These are phyloP conservation scores for Ophiostoma piceae DNA, from an alignment of 2,329 filamentous ascomycete genomes.

Conservation along the genomic window DNA sequence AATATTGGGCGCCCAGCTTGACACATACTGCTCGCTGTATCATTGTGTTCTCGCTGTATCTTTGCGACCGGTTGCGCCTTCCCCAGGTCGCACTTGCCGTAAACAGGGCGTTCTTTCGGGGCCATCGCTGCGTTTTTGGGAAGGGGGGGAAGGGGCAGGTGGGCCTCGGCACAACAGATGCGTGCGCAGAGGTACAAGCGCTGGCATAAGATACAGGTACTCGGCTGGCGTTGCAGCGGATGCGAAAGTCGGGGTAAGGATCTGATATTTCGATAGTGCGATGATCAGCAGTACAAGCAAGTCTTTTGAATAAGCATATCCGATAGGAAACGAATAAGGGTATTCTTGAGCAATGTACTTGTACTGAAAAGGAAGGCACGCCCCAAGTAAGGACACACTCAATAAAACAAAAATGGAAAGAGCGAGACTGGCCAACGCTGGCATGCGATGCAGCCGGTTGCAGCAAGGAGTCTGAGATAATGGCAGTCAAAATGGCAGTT, in stretches of 20 bases:
- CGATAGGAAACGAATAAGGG: too few species aligned
- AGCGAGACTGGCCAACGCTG: background rate
- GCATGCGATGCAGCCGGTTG: background rate
- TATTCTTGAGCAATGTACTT: too few species aligned
- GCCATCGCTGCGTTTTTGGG: background rate
- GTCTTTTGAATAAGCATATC: too few species aligned
- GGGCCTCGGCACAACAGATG: conserved; percentile 9
- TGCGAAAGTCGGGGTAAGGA: background rate
- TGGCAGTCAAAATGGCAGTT: background rate
- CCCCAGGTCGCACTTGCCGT: background rate
- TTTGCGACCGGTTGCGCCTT: background rate
- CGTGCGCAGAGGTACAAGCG: background rate
- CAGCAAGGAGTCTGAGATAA: background rate
- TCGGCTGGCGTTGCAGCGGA: background rate
- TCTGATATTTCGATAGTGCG: background rate
- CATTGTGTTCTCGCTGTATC: conserved; percentile 8
- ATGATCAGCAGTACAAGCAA: too few species aligned
- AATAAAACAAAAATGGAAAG: background rate
- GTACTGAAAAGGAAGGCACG: too few species aligned
- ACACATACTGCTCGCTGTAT: background rate
- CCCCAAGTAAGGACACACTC: background rate
- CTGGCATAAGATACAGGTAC: background rate
- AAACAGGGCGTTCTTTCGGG: background rate
- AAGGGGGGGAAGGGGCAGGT: background rate
- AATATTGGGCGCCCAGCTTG: background rate